Base-by-base conservation (phyloP, 306 rosid genomes). In the Fagus crenata region DNA sequence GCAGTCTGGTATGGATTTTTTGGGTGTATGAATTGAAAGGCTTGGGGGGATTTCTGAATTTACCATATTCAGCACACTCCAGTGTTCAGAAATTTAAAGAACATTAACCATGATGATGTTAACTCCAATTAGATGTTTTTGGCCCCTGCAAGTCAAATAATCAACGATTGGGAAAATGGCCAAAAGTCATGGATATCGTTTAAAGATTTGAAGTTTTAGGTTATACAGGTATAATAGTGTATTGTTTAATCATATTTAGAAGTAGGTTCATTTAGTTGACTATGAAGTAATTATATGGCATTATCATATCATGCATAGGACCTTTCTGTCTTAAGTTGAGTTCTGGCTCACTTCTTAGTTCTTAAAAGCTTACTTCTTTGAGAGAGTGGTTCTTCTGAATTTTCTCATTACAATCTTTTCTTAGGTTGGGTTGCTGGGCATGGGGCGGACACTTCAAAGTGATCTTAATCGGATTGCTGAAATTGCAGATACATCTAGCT, bases 311-410 rank as follows among this genome's bases (percentile, higher is more conserved):
- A 39, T 68, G 17, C 53, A 75, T 17, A 42, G 61, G 32, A 15
- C 17, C 31, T 71, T 65, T 8, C 51, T 59, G 3, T 9, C 54
- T 40, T 55, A 42, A 53, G 4, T 75, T 75, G 69, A 67, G 55
- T 56, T 43, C 18, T 55, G 54, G 31, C 61, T 68, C 59, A 40
- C 72, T 76, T 67, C 60, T n/a, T n/a, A n/a, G n/a, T n/a, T n/a
- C n/a, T 11, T 37, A 54, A 56, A 80, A 73, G 75, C 65, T 33
- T 41, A 69, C 71, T 51, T 54, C 78, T 81, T 49, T 73, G 59
- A 36, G 53, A 58, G 49, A 41, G 39, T 55, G 1, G 72, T 67
- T 79, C 40, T 71, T 79, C 64, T 77, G 72, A 31, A 58, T 46
- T 74, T 40, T 70, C 63, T 37, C 55, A 35, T 74, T 55, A n/a